Conservation (phyloP, 1,284 basidiomycete genomes). For the Tilletia indica region DNA sequence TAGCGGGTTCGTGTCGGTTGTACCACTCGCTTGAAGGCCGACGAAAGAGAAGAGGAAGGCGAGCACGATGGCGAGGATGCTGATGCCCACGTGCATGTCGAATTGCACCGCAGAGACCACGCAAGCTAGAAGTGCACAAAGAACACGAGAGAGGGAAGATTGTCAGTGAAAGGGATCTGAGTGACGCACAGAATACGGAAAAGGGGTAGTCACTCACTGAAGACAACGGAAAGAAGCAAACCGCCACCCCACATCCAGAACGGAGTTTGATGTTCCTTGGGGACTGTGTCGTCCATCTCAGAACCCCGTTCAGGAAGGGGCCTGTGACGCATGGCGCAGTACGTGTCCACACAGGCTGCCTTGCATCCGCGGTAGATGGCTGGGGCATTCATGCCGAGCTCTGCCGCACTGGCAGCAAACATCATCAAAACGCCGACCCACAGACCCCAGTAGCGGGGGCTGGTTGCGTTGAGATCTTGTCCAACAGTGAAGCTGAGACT, state of each 20-base stretch:
- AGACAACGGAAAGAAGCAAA: constrained; percentile 61
- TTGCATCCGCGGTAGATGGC: constrained; percentile 49
- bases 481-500: constrained; percentile 58
- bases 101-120: constrained; percentile 58
- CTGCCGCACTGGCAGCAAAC: constrained; percentile 55
- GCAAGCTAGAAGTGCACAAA: constrained; percentile 45
- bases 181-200: background rate
- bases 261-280: constrained; percentile 63
- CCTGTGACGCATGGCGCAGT: constrained; percentile 16
- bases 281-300: constrained; percentile 37
- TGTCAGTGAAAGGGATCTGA: background rate
- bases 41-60: constrained; percentile 71
- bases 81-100: constrained; percentile 50
- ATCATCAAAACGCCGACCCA: constrained; percentile 67
- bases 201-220: constrained; percentile 50
- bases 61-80: constrained; percentile 59
- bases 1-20: constrained; percentile 50
- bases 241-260: constrained; percentile 64
- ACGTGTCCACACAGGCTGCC: constrained; percentile 34
- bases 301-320: constrained; percentile 22
- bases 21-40: constrained; percentile 61
- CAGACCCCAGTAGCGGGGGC: constrained; percentile 69
- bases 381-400: constrained; percentile 51
- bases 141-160: background rate
- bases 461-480: constrained; percentile 57